phyloP scores from a whole-genome alignment of 768 basidiomycete genomes.

The Kondoa malvinella region DNA sequence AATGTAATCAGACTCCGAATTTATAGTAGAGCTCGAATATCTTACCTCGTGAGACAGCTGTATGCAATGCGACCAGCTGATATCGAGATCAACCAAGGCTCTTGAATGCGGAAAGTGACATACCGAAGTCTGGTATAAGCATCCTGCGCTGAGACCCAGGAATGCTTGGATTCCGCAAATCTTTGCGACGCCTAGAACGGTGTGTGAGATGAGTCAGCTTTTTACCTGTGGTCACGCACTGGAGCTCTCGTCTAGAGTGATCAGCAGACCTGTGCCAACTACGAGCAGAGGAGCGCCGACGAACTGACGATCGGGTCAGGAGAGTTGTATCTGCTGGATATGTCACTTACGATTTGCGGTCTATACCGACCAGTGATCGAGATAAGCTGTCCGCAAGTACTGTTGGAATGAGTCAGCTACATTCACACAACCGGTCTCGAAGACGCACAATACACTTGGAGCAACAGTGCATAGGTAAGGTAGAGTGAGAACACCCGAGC shows the following conservation, averaged over 20 bases:
- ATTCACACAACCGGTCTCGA: not conserved
- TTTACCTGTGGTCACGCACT: no score
- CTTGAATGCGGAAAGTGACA: no score
- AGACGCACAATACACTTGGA: conserved; percentile 12
- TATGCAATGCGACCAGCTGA: not conserved
- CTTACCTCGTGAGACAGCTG: not conserved
- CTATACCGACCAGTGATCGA: conserved; percentile 35
- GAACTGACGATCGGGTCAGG: no score
- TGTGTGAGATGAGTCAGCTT: no score
- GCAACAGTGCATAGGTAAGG: conserved; percentile 44
- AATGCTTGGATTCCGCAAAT: conserved; percentile 48
- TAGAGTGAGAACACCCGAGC: conserved; percentile 49
- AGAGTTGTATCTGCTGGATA: no score
- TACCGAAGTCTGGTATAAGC: not conserved
- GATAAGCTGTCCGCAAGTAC: conserved; percentile 20
- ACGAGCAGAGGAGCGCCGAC: conserved; percentile 53
- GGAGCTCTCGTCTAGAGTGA: conserved; percentile 43
- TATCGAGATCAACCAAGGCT: no score
- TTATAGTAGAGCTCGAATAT: no score
- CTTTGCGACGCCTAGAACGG: conserved; percentile 38
- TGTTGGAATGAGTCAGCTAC: not conserved
- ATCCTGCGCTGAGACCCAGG: conserved; percentile 16
- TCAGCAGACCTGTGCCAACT: conserved; percentile 52
- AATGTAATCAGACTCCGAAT: no score
- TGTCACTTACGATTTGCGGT: conserved; percentile 46